These are phyloP conservation scores for Mycena maculata DNA, from an alignment of 768 basidiomycete species.

Conservation along the genomic window DNA sequence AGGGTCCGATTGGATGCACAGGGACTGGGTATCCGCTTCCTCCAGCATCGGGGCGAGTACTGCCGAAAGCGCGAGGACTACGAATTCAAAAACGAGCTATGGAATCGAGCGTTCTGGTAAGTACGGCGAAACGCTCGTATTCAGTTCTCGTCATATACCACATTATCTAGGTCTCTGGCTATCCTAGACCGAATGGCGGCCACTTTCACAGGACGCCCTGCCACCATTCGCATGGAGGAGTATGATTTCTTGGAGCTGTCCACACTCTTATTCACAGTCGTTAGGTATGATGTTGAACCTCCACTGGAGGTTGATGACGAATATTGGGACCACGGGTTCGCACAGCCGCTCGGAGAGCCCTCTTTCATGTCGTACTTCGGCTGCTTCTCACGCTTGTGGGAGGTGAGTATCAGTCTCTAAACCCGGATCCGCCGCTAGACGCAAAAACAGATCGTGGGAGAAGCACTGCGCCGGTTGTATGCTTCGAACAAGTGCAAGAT, in stretches of 20 bases:
- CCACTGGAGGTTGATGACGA: constrained; percentile 67
- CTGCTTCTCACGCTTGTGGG: constrained; percentile 50
- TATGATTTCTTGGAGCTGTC: too few relatives aligned
- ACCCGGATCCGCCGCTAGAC: not conserved
- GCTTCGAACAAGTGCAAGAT: constrained; percentile 52
- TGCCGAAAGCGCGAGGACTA: constrained; percentile 51
- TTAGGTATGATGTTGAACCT: constrained; percentile 63
- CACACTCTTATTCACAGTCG: not conserved
- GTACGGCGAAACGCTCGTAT: not conserved
- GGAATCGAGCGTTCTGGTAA: constrained; percentile 69
- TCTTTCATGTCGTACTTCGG: constrained; percentile 54
- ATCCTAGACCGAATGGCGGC: constrained; percentile 48
- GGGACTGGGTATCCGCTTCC: constrained; percentile 68
- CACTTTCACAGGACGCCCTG: constrained; percentile 69
- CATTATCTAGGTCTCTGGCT: constrained; percentile 42
- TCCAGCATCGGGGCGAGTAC: constrained; percentile 73
- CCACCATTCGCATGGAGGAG: constrained; percentile 71
- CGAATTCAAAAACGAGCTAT: constrained; percentile 64
- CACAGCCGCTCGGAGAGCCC: constrained; percentile 57
- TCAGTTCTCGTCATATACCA: not conserved
- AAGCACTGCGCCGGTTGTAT: constrained; percentile 28
- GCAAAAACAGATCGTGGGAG: constrained; percentile 14
- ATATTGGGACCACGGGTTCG: too few relatives aligned
- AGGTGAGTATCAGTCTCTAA: constrained; percentile 46
- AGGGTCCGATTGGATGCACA: not conserved